These are phyloP conservation scores for Boeremia lycopersici DNA, from an alignment of 2,329 filamentous ascomycete species.

Conservation along the genomic window DNA sequence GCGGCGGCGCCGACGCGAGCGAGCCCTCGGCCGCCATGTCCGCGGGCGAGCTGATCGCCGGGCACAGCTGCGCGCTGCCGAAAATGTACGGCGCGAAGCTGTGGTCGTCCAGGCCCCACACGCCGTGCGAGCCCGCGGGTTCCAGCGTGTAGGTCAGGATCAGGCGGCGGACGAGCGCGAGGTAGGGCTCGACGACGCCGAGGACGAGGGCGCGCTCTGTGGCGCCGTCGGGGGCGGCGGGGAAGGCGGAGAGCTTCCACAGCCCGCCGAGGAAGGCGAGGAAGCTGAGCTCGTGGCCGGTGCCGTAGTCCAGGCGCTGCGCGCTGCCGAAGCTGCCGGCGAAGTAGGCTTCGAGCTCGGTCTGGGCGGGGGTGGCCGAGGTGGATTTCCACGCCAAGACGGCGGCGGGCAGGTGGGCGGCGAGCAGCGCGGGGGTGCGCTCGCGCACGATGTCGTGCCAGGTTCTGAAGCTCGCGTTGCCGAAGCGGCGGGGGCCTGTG, in stretches of 20 bases:
- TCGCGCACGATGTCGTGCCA: constrained; percentile 77
- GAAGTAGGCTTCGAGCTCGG: constrained; percentile 79
- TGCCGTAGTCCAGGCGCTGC: constrained; percentile 92
- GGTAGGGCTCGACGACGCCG: constrained; percentile 82
- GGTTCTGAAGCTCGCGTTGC: constrained; percentile 85
- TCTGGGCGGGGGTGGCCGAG: constrained; percentile 55
- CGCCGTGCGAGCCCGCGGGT: constrained; percentile 92
- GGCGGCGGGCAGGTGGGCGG: constrained; percentile 59
- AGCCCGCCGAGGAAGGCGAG: constrained; percentile 86
- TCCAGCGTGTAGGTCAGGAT: constrained; percentile 93
- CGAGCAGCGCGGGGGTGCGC: constrained; percentile 62
- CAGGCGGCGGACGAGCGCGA: constrained; percentile 78
- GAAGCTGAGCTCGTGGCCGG: constrained; percentile 94
- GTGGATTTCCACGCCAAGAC: constrained; percentile 49
- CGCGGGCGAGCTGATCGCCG: constrained; percentile 64
- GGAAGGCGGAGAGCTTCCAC: constrained; percentile 88
- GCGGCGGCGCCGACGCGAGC: constrained; percentile 68
- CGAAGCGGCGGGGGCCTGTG: constrained; percentile 84
- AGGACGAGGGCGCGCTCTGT: constrained; percentile 81
- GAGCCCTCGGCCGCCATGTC: constrained; percentile 80
- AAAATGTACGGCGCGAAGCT: constrained; percentile 94
- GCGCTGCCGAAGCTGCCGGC: constrained; percentile 85
- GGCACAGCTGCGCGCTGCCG: constrained; percentile 86
- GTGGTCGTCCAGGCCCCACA: constrained; percentile 99
- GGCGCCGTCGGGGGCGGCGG: constrained; percentile 59